Conservation (phyloP, 2,329 filamentous ascomycete genomes). For the Colletotrichum neosansevieriae region DNA sequence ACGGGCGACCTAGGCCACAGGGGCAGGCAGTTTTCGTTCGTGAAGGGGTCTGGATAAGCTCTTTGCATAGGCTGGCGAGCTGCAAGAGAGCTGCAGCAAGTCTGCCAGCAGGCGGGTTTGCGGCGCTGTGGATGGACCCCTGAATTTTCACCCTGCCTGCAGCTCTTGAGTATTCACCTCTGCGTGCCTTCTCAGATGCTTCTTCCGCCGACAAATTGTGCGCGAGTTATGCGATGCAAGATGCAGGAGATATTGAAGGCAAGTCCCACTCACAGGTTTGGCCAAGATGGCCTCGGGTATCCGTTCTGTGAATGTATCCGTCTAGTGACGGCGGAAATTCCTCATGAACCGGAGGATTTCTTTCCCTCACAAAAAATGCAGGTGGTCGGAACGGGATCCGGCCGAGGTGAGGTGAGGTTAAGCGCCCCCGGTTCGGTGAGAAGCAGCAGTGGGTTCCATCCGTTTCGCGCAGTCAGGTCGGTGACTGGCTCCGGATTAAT, state of each 20-base stretch:
- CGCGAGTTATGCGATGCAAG: not conserved
- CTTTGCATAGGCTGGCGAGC: not conserved
- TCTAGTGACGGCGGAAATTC: constrained; percentile 4
- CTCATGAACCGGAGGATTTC: not conserved
- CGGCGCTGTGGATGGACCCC: constrained; percentile 36
- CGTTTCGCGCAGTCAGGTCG: not conserved
- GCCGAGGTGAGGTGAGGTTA: constrained; percentile 15
- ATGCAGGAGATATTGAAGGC: not conserved
- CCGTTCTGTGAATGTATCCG: not conserved
- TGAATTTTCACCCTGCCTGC: constrained; percentile 13
- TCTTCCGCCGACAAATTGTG: not conserved
- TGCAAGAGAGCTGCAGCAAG: constrained; percentile 6
- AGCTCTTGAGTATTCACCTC: not conserved
- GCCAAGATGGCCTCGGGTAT: not conserved
- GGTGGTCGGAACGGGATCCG: not conserved
- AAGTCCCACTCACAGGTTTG: too few species aligned
- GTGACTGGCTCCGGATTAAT: constrained; percentile 30
- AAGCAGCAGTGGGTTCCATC: too few species aligned
- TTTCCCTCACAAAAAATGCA: not conserved
- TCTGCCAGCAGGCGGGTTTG: constrained; percentile 26
- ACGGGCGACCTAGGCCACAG: too few species aligned
- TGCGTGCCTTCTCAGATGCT: not conserved
- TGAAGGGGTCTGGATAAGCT: constrained; percentile 12
- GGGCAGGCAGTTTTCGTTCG: not conserved
- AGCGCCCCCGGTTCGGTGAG: too few species aligned